phyloP scores from a whole-genome alignment of 306 rosid species.

The Arachis hypogaea region DNA sequence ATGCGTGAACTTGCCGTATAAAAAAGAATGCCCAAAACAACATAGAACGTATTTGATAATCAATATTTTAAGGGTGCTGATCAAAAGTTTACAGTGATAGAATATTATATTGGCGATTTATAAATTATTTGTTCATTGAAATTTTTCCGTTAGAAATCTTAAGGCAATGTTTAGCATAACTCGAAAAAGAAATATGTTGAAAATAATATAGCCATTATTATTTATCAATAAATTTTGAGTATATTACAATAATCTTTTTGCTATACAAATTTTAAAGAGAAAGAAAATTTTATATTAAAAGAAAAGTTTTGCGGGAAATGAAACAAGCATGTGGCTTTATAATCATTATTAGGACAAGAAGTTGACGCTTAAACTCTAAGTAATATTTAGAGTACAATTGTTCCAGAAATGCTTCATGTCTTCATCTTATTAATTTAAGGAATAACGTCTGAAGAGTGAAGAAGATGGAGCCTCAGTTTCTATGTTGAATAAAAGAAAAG shows the following conservation, averaged over 20 bases:
- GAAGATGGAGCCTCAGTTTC: not conserved
- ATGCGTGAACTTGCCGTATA: not conserved
- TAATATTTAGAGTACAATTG: not conserved
- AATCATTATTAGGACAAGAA: not conserved
- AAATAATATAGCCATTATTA: not conserved
- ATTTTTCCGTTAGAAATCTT: too few species aligned
- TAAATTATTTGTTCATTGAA: too few species aligned
- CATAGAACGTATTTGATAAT: too few species aligned
- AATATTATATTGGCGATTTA: too few species aligned
- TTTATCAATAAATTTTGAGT: not conserved
- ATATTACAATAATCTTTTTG: not conserved
- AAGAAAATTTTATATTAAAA: too few species aligned
- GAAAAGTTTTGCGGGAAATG: not conserved
- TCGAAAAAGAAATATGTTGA: not conserved
- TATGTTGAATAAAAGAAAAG: not conserved
- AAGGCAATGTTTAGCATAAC: too few species aligned
- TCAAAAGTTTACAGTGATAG: too few species aligned
- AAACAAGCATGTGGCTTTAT: not conserved
- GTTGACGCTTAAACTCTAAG: constrained; percentile 21
- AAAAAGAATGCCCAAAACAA: not conserved
- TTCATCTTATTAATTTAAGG: not conserved
- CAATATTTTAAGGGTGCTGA: too few species aligned
- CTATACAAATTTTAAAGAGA: not conserved
- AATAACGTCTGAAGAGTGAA: not conserved
- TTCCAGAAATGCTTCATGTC: not conserved